Evolutionary conservation across 257 asterid species (phyloP), one percentile per base, ranked within the genome.

Genomic region (Jacaranda copaia): DNA sequence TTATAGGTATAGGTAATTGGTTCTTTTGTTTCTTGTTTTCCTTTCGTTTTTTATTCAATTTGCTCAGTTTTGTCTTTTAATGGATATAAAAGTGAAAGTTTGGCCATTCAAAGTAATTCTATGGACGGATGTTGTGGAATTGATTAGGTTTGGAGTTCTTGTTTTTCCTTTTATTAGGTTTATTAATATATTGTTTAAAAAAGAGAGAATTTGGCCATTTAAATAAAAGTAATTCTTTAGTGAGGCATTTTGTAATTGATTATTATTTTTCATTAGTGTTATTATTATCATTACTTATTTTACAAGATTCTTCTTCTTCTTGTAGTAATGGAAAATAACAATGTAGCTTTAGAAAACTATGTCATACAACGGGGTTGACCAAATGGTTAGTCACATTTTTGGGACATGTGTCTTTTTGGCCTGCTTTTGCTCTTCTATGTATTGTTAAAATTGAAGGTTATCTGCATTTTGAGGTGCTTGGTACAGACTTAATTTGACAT

Each of bases 361-460:
- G 89, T 78, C 87, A 68, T 48, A 69, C 72, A 55, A 77, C 57
- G 79, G 72, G 79, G 83, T 74, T 65, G 85, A 83, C 45, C 83
- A 84, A 56, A 80, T 77, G 66, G 82, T 91, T 76, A 76, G 87
- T 82, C 55, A 45, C 43, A 32, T 64, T 53, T 81, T 68, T 67
- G 36, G 18, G 25, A 19, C 18, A 9, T 43, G 11, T 63, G 38
- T 18, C 10, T 5, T 35, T 13, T 46, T 5, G 57, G 57, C 52
- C 58, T 16, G 46, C 38, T 12, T 16, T 55, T 61, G 36, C n/a
- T 6, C 5, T 66, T 53, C 25, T 5, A 14, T 13, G 35, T 4
- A 53, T 49, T 15, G 8, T 68, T 51, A 19, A 18, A 61, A n/a
- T 45, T 18, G 40, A 67, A 32, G 65, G 14, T 67, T 60, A 63